A percentile compares a stretch with the other conserved stretches of the same genome.
Evolutionary conservation across 1,284 basidiomycete genomes (phyloP).

Genomic region (Sanguinoderma infundibulare): DNA sequence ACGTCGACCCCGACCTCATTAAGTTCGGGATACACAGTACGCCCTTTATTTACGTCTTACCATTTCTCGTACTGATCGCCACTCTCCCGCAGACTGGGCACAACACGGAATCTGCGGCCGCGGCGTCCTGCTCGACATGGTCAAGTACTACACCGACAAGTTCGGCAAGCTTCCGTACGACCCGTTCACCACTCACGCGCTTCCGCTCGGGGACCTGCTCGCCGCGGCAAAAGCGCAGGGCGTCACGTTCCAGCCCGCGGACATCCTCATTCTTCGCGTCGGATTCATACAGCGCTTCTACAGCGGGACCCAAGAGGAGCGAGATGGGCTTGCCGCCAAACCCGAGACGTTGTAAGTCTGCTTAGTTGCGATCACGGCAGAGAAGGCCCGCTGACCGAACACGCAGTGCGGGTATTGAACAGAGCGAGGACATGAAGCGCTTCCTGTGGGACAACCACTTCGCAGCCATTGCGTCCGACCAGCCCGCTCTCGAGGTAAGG

Average conservation of each 20-base stretch:
- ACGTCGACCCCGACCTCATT: slow-evolving; percentile 52
- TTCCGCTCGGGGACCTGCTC: slow-evolving; percentile 61
- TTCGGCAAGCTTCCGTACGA: slow-evolving; percentile 59
- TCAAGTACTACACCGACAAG: slow-evolving; percentile 52
- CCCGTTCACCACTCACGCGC: slow-evolving; percentile 63
- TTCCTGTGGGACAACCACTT: slow-evolving; percentile 83
- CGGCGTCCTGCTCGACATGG: slow-evolving; percentile 71
- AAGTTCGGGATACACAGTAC: slow-evolving; percentile 71
- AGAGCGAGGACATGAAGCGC: slow-evolving; percentile 71
- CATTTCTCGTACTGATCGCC: background rate
- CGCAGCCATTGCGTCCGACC: slow-evolving; percentile 74
- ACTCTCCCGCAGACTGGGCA: slow-evolving; percentile 62
- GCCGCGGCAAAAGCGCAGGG: slow-evolving; percentile 62
- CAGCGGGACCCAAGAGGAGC: slow-evolving; percentile 47
- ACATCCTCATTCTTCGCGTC: slow-evolving; percentile 64
- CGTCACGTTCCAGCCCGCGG: slow-evolving; percentile 53
- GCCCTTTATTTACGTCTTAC: slow-evolving; percentile 26
- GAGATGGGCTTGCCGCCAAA: slow-evolving; percentile 46
- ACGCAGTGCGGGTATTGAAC: slow-evolving; percentile 72
- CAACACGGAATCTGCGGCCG: slow-evolving; percentile 76
- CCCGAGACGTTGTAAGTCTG: slow-evolving; percentile 45
- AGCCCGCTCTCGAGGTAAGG: slow-evolving; percentile 71
- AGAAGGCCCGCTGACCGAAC: no score
- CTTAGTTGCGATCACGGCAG: background rate
- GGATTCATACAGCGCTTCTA: slow-evolving; percentile 72